These are phyloP conservation scores for Stevia rebaudiana DNA, from an alignment of 140 eudicot species.

Conservation along the genomic window DNA sequence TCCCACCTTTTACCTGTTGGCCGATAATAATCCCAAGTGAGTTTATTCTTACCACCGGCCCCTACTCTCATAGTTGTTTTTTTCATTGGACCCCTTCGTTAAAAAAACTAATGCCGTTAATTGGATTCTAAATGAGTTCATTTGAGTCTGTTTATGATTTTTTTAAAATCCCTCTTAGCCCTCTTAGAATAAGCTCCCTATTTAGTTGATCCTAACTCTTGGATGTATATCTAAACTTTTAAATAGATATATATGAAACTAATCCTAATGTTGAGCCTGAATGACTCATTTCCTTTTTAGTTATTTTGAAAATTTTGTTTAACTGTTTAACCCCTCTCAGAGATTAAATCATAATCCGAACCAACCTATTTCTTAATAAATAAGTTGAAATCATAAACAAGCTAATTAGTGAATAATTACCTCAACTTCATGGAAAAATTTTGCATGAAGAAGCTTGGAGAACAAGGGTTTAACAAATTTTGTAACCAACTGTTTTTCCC, in stretches of 20 bases:
- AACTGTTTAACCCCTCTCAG: not conserved
- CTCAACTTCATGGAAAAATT: conserved; percentile 69
- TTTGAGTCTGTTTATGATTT: too few relatives aligned
- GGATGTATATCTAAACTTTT: too few relatives aligned
- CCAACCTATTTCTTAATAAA: not conserved
- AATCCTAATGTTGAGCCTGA: not conserved
- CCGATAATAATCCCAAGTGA: too few relatives aligned
- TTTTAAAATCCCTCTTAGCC: too few relatives aligned
- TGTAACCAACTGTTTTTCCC: conserved; percentile 36
- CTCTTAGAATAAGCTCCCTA: too few relatives aligned
- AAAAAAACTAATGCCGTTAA: too few relatives aligned
- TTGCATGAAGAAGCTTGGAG: conserved; percentile 49
- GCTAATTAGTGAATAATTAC: conserved; percentile 22
- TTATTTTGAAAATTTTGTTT: not conserved
- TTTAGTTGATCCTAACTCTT: too few relatives aligned
- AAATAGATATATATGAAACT: not conserved
- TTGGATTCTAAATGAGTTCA: too few relatives aligned
- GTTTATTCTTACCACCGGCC: too few relatives aligned
- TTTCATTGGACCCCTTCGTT: too few relatives aligned
- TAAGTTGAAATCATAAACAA: not conserved
- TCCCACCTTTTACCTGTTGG: too few relatives aligned
- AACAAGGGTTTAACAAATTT: conserved; percentile 52
- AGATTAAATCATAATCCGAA: not conserved
- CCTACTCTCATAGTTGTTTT: too few relatives aligned
- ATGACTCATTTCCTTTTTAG: not conserved